Evolutionary conservation across 495 filamentous ascomycete species (phyloP).

Genomic region (Recurvomyces mirabilis): DNA sequence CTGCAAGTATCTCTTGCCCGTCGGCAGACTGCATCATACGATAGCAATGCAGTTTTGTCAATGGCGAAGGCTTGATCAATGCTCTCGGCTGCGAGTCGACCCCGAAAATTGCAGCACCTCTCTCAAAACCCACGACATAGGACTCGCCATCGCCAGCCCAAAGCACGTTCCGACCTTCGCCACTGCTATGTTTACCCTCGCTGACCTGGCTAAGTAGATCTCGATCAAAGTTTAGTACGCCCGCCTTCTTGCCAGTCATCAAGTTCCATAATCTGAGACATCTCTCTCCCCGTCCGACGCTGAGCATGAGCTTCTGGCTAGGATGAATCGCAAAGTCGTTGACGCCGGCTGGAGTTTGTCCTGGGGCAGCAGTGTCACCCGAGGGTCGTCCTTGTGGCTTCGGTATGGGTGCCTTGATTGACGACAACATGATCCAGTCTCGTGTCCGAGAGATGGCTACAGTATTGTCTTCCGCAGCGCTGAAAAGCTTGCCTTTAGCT

Average conservation of each 20-base stretch:
- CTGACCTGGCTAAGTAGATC: conserved; percentile 57
- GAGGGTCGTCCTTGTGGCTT: conserved; percentile 72
- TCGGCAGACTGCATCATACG: conserved; percentile 34
- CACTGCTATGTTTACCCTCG: conserved; percentile 62
- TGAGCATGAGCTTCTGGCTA: conserved; percentile 90
- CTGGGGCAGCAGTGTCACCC: conserved; percentile 80
- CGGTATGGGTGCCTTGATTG: conserved; percentile 79
- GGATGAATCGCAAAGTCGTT: conserved; percentile 95
- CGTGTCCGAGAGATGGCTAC: conserved; percentile 76
- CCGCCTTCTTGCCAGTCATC: conserved; percentile 89
- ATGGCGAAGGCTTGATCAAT: conserved; percentile 51
- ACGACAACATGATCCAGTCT: conserved; percentile 83
- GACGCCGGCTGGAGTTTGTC: conserved; percentile 73
- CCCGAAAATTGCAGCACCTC: conserved; percentile 73
- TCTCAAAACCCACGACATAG: conserved; percentile 81
- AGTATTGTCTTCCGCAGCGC: conserved; percentile 72
- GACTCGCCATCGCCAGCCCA: conserved; percentile 73
- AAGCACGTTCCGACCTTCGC: conserved; percentile 72
- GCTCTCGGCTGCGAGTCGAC: conserved; percentile 75
- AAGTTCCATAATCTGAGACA: conserved; percentile 94
- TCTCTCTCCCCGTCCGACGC: conserved; percentile 74
- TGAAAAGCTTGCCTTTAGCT: conserved; percentile 75
- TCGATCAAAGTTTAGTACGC: conserved; percentile 71
- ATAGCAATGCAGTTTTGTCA: conserved; percentile 65
- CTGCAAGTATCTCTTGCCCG: conserved; percentile 42